Conservation (phyloP, 345 rosid species). For the Salix arbutifolia region DNA sequence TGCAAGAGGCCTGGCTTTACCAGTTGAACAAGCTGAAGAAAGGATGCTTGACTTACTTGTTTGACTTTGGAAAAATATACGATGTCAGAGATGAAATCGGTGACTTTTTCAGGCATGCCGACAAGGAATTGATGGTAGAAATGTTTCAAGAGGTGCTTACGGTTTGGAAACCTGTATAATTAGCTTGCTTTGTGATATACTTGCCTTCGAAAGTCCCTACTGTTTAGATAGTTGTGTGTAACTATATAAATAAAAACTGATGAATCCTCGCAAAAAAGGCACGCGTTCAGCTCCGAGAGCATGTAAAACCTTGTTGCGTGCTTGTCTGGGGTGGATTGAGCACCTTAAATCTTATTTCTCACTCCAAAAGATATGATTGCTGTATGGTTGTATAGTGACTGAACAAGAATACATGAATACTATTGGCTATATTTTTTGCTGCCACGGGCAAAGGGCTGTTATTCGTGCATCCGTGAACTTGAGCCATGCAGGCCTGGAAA, state of each 20-base stretch:
- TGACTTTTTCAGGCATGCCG: conserved; percentile 73
- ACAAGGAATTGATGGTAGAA: conserved; percentile 74
- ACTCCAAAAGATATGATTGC: neutral
- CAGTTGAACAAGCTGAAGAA: conserved; percentile 76
- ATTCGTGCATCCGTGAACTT: conserved; percentile 60
- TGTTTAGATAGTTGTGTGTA: neutral
- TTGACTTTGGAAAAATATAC: conserved; percentile 85
- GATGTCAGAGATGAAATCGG: conserved; percentile 75
- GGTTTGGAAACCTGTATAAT: conserved; percentile 63
- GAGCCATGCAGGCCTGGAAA: conserved; percentile 27
- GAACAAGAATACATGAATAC: too few relatives aligned
- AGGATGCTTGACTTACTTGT: conserved; percentile 75
- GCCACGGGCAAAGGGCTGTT: conserved; percentile 41
- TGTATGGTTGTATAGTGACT: neutral
- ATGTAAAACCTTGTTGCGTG: neutral
- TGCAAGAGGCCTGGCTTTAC: conserved; percentile 92
- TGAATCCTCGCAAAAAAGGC: neutral
- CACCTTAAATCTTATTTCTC: neutral
- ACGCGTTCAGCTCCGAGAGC: neutral
- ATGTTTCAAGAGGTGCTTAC: conserved; percentile 88
- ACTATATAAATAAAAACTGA: neutral
- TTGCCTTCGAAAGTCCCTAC: neutral
- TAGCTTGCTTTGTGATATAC: neutral
- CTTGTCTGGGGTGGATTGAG: neutral
- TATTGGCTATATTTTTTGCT: neutral